These are phyloP conservation scores for Afroboletus lepidellus DNA, from an alignment of 1,284 basidiomycete species.

Conservation along the genomic window DNA sequence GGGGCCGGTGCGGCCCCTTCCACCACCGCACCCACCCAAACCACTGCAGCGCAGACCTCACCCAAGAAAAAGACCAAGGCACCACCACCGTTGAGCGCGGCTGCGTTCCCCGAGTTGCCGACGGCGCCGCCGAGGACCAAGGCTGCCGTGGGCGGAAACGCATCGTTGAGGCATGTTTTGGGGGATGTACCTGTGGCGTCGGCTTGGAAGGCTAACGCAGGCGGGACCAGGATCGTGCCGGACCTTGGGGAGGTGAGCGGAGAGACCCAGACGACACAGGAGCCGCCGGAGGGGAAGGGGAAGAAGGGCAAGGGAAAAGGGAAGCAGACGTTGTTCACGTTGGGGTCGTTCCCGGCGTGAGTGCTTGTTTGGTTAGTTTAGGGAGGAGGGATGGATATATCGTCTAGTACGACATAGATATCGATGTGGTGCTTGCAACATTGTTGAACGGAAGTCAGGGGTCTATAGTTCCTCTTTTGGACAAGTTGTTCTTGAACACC, in stretches of 20 bases:
- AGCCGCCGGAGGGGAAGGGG: constrained; percentile 40
- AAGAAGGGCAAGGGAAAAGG: constrained; percentile 83
- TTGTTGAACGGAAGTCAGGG: neutral
- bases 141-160: constrained; percentile 60
- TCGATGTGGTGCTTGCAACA: too few relatives aligned
- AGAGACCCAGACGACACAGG: neutral
- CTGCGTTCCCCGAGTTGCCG: constrained; percentile 74
- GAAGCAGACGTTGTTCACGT: constrained; percentile 80
- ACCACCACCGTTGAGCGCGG: constrained; percentile 49
- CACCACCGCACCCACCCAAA: neutral
- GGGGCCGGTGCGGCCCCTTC: constrained; percentile 10
- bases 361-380: neutral
- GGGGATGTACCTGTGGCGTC: constrained; percentile 51
- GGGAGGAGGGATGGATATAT: neutral
- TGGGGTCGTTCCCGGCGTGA: constrained; percentile 62
- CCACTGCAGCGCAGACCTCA: neutral
- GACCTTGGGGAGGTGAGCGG: neutral
- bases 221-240: neutral
- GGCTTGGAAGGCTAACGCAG: constrained; percentile 43
- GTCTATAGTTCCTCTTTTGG: constrained; percentile 3
- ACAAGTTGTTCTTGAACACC: too few relatives aligned
- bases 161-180: constrained; percentile 69
- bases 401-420: too few relatives aligned
- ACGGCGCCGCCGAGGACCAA: constrained; percentile 43
- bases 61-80: constrained; percentile 18